Evolutionary conservation across 768 basidiomycete species (phyloP).

Genomic region (Boletus edulis): DNA sequence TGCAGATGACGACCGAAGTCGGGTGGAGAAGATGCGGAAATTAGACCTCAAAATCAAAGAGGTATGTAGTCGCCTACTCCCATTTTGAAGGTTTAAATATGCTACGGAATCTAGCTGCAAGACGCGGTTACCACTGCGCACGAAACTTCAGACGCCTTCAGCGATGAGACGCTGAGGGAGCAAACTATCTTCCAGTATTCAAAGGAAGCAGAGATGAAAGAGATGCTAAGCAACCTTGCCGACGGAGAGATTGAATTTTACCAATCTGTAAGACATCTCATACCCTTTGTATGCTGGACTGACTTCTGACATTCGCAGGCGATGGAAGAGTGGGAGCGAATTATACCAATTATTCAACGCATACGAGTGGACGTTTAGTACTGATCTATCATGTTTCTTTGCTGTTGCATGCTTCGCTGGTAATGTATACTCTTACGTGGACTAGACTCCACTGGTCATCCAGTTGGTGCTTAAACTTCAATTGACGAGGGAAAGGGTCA

Average conservation of each 20-base stretch:
- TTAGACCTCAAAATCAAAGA: constrained; percentile 95
- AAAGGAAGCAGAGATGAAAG: constrained; percentile 97
- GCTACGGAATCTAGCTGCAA: constrained; percentile 62
- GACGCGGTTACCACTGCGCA: constrained; percentile 94
- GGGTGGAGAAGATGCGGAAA: constrained; percentile 92
- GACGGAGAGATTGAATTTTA: constrained; percentile 97
- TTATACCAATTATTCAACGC: constrained; percentile 90
- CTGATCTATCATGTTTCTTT: constrained; percentile 19
- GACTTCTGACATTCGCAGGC: constrained; percentile 44
- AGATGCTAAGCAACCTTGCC: constrained; percentile 83
- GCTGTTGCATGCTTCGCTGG: constrained; percentile 10
- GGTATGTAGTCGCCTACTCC: constrained; percentile 39
- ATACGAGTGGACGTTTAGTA: constrained; percentile 87
- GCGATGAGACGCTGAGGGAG: constrained; percentile 90
- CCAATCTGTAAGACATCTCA: constrained; percentile 58
- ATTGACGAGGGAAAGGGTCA: neutral
- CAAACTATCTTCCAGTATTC: constrained; percentile 86
- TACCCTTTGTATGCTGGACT: constrained; percentile 1
- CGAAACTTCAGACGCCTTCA: constrained; percentile 95
- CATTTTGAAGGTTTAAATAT: neutral
- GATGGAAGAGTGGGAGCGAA: constrained; percentile 97
- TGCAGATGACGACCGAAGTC: constrained; percentile 87
- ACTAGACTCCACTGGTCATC: neutral
- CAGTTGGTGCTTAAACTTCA: neutral
- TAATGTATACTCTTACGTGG: constrained; percentile 8